These are phyloP conservation scores for Nigrospora osmanthi DNA, from an alignment of 2,329 filamentous ascomycete species.

Conservation along the genomic window DNA sequence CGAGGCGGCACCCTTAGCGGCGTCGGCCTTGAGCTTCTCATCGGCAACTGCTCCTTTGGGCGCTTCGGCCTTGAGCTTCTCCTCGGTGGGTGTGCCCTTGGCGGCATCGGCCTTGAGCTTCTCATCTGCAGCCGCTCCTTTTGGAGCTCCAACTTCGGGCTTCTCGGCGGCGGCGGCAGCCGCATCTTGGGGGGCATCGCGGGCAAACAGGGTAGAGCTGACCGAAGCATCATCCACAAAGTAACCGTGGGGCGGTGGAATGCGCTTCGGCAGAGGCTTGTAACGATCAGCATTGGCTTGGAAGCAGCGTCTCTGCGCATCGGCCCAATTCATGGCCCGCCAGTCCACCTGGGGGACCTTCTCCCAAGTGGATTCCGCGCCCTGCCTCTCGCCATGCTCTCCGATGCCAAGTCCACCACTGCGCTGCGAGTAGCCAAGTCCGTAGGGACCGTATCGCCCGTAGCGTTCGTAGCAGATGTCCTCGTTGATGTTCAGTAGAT, in stretches of 20 bases:
- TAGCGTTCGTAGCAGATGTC: conserved; percentile 92
- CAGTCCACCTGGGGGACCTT: conserved; percentile 68
- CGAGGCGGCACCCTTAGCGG: not conserved
- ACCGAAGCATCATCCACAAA: conserved; percentile 33
- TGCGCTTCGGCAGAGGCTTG: conserved; percentile 33
- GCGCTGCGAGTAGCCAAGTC: conserved; percentile 73
- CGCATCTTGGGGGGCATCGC: conserved; percentile 13
- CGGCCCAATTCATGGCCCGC: conserved; percentile 68
- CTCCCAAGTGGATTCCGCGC: conserved; percentile 72
- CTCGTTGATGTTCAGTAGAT: conserved; percentile 68
- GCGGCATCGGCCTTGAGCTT: not conserved
- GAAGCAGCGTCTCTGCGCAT: conserved; percentile 68
- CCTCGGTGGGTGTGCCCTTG: not conserved
- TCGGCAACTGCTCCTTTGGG: conserved; percentile 9
- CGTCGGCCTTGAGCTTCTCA: conserved; percentile 2
- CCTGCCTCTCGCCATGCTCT: conserved; percentile 75
- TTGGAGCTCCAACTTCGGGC: not conserved
- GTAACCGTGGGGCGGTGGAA: conserved; percentile 39
- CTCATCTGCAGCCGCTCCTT: conserved; percentile 12
- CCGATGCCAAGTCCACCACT: conserved; percentile 80
- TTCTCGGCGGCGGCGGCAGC: conserved; percentile 1
- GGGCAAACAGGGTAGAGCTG: conserved; percentile 12
- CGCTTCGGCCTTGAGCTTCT: not conserved
- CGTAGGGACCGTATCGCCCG: conserved; percentile 82
- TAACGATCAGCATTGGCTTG: conserved; percentile 65